These are phyloP conservation scores for Metschnikowia peoriensis DNA, from an alignment of 805 yeast species.

Conservation along the genomic window DNA sequence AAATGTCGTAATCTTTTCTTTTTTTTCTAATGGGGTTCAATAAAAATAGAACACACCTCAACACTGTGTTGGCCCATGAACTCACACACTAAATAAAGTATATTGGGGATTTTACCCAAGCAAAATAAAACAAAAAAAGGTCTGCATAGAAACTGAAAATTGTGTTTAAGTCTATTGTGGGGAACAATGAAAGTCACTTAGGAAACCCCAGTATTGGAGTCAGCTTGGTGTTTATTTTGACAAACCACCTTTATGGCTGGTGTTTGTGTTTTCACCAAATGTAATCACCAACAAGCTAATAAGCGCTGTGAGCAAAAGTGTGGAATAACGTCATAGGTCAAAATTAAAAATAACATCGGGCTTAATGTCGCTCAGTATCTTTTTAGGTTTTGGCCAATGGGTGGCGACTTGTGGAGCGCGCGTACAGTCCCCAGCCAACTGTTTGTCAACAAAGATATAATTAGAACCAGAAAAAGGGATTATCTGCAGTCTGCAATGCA, in stretches of 20 bases:
- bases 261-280: not conserved
- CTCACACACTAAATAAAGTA: not conserved
- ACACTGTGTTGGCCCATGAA: not conserved
- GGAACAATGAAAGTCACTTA: not conserved
- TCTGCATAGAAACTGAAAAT: not conserved
- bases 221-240: not conserved
- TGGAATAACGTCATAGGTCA: not conserved
- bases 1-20: not conserved
- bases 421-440: constrained; percentile 1
- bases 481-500: not conserved
- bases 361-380: not conserved
- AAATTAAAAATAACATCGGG: too few relatives aligned
- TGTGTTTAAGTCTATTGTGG: not conserved
- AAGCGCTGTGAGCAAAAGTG: not conserved
- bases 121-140: not conserved
- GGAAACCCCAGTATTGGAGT: not conserved
- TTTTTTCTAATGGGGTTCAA: not conserved
- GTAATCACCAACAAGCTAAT: not conserved
- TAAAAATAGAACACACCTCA: not conserved
- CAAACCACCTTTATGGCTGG: not conserved
- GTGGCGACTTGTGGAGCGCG: not conserved
- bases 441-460: constrained; percentile 1
- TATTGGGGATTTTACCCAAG: not conserved
- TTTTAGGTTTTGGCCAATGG: not conserved
- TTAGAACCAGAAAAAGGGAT: not conserved